phyloP scores from a whole-genome alignment of 75 land plant species.

The Pseudotsuga menziesii region DNA sequence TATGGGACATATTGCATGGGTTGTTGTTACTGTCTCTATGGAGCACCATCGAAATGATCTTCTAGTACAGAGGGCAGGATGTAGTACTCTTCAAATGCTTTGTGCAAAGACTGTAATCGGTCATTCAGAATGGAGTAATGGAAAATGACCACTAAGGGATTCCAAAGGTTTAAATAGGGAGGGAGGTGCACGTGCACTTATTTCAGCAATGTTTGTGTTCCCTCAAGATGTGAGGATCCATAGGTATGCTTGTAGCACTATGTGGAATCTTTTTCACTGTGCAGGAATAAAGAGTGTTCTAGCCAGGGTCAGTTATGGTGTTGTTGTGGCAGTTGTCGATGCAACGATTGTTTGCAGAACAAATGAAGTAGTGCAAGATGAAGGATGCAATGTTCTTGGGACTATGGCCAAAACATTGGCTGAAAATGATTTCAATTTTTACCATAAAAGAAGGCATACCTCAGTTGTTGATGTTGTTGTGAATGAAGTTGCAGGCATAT shows the following conservation, averaged over 20 bases:
- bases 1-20: no score
- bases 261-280: constrained; percentile 21
- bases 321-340: constrained; percentile 14
- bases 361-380: constrained; percentile 21
- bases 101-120: constrained; percentile 20
- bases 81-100: constrained; percentile 20
- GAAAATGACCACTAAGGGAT: constrained; percentile 19
- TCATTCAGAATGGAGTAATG: constrained; percentile 20
- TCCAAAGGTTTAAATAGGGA: constrained; percentile 18
- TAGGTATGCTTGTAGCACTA: constrained; percentile 26
- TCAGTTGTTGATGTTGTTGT: neutral
- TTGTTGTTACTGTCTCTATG: no score
- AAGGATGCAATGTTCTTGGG: constrained; percentile 23
- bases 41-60: no score
- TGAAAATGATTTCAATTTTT: constrained; percentile 14
- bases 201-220: constrained; percentile 22
- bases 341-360: constrained; percentile 27
- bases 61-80: constrained; percentile 37
- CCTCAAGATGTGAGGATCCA: constrained; percentile 25
- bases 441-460: neutral
- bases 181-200: constrained; percentile 18
- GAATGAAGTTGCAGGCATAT: neutral
- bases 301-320: constrained; percentile 19
- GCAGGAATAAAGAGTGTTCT: constrained; percentile 19
- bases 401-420: constrained; percentile 22